Base-by-base conservation (phyloP, 108 stramenopile genomes). In the Thalassiosira profunda region DNA sequence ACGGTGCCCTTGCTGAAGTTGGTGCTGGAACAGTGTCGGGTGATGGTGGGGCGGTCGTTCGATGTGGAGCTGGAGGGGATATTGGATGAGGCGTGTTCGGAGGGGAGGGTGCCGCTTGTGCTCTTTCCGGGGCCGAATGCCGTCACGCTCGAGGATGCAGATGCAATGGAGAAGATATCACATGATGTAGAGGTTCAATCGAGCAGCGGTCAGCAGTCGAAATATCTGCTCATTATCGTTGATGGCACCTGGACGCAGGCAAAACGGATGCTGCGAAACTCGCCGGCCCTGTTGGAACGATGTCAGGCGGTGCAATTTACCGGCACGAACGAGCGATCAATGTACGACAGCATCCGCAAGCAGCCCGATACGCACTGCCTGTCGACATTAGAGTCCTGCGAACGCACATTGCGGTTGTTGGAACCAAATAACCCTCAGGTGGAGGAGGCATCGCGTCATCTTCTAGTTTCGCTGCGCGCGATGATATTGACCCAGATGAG, bases 201-300 rank as follows among this genome's bases (percentile, higher is more conserved):
- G 20, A 58, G 44, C 25, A 25, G 8, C 18, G n/a, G n/a, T n/a
- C n/a, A n/a, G n/a, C n/a, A n/a, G 29, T 15, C 36, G 38, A 74
- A 74, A 41, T 41, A 63, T 36, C 40, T 78, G 44, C 54, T 82
- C 11, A 82, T 82, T 21, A 48, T 83, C 2, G 55, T 83, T 18
- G 85, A 86, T 78, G 85, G 85, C 15, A 86, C 89, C 21, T 86
- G 85, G 85, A 70, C 82, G 6, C 75, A 86, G 70, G 85, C 85
- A 11, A 64, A 72, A 52, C 70, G 82, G 8, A 86, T 86, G 79
- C 52, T 76, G 10, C 58, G 72, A n/a, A 53, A 78, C 18, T 86
- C 85, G 9, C 82, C 82, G 4, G 46, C 45, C 6, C 51, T 86
- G 10, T 33, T 86, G 28, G 38, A 71, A 40, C 44, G 29, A 41